Evolutionary conservation across 441 rosid species (phyloP).

Genomic region (Croton laevigatus): DNA sequence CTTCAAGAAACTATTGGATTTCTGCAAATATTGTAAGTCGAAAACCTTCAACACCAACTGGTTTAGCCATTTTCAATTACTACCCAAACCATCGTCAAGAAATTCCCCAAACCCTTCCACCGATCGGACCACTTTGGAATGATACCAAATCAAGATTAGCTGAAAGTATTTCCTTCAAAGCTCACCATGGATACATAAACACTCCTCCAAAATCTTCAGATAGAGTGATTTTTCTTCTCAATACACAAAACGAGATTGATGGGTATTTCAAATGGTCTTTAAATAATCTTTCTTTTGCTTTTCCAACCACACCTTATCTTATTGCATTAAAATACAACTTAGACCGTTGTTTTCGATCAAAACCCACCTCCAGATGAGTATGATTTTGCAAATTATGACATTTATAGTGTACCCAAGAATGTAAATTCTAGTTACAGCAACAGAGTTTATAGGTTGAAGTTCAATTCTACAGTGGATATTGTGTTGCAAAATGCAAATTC

Average conservation of each 20-base stretch:
- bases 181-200: constrained; percentile 34
- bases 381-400: constrained; percentile 36
- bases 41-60: constrained; percentile 28
- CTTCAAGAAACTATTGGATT: constrained; percentile 33
- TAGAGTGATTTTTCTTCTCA: constrained; percentile 46
- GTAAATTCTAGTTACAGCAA: constrained; percentile 35
- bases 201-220: constrained; percentile 45
- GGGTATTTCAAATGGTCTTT: constrained; percentile 48
- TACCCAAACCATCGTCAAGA: constrained; percentile 41
- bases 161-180: constrained; percentile 51
- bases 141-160: constrained; percentile 28
- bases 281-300: constrained; percentile 52
- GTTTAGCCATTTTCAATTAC: constrained; percentile 35
- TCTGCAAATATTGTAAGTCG: constrained; percentile 28
- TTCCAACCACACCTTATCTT: constrained; percentile 56
- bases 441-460: constrained; percentile 42
- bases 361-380: constrained; percentile 42
- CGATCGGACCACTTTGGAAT: constrained; percentile 32
- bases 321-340: constrained; percentile 49
- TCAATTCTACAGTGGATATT: constrained; percentile 54
- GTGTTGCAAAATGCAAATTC: constrained; percentile 60
- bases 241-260: constrained; percentile 50
- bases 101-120: constrained; percentile 24
- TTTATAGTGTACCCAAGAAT: background rate
- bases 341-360: constrained; percentile 35